Base-by-base conservation (phyloP, 371 early-diverging fungal genomes). In the Saksenaea oblongispora region DNA sequence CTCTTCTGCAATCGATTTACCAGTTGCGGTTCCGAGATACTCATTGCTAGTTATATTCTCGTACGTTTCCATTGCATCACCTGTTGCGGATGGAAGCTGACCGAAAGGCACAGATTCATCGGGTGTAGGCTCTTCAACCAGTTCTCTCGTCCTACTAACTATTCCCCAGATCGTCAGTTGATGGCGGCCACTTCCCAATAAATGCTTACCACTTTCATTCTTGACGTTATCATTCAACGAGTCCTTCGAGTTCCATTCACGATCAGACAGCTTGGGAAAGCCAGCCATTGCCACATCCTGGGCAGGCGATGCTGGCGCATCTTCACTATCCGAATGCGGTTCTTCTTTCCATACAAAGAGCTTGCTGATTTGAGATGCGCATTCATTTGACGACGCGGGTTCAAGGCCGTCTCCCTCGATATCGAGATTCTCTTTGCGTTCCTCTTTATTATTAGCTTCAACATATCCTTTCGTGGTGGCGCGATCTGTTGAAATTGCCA, bases 1-100 rank as follows among this genome's bases (percentile, higher is more conserved):
- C 63, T 92, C 93, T 57, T 89, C 92, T 31, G 84, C 87, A 31
- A 83, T 78, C 2, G 88, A 86, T 64, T 81, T 74, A 18, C 91
- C 92, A 36, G 84, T 89, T 3, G 91, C 91, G 22, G 82, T 70
- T 18, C 91, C 90, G 56, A 80, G 79, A 68, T 87, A 93, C 53
- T 87, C 84, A 58, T 89, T 93, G 18, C 76, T 74, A 11, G 77
- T 65, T 53, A 93, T 89, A 44, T 85, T 88, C n/a, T 72, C 72
- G 58, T 84, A 89, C 0, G 81, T 76, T 31, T 76, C 74, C 67
- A 84, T 76, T 0, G 87, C 88, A 37, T 85, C 84, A 0, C 70
- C 72, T 1, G 79, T 82, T 47, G 79, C 77, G 31, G 77, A 73
- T 1, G 82, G 79, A 8, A 78, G 56, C 60, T 35, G 22, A 47